Conservation (phyloP, 2,329 filamentous ascomycete species). For the Phoma sp. region DNA sequence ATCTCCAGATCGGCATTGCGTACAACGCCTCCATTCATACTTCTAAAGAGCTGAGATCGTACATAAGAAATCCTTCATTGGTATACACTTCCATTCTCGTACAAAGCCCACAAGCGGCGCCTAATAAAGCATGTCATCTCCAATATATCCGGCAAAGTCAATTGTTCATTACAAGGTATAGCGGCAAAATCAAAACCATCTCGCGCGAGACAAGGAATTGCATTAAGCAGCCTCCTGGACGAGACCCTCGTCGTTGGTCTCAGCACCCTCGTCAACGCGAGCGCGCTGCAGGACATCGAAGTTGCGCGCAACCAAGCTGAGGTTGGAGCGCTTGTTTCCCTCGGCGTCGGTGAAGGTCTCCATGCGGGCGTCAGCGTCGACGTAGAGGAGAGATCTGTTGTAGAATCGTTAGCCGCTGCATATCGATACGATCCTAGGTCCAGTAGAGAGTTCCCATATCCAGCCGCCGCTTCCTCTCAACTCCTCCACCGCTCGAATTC, state of each 20-base stretch:
- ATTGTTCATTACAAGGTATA: constrained; percentile 12
- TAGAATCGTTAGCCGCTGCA: background rate
- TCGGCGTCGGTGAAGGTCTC: constrained; percentile 66
- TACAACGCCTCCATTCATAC: constrained; percentile 10
- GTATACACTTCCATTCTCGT: constrained; percentile 2
- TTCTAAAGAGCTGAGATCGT: constrained; percentile 38
- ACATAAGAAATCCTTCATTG: constrained; percentile 26
- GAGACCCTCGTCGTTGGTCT: constrained; percentile 43
- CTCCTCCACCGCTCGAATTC: background rate
- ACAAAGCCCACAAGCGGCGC: background rate
- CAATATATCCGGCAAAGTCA: too few species aligned
- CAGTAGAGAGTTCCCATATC: too few species aligned
- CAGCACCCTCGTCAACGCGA: constrained; percentile 25
- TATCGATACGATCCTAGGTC: too few species aligned
- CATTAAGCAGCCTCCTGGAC: constrained; percentile 36
- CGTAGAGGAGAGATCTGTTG: constrained; percentile 73
- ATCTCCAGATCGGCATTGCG: background rate
- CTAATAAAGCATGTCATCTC: too few species aligned
- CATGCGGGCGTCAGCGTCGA: constrained; percentile 83
- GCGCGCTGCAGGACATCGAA: constrained; percentile 43
- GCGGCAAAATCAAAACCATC: background rate
- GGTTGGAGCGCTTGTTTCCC: constrained; percentile 66
- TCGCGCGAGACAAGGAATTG: background rate
- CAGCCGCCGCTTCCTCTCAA: background rate
- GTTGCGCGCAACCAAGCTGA: constrained; percentile 74